Evolutionary conservation across 352 stramenopile genomes (phyloP), one percentile per base, ranked within the genome.

Genomic region (Aphanomyces euteiches): DNA sequence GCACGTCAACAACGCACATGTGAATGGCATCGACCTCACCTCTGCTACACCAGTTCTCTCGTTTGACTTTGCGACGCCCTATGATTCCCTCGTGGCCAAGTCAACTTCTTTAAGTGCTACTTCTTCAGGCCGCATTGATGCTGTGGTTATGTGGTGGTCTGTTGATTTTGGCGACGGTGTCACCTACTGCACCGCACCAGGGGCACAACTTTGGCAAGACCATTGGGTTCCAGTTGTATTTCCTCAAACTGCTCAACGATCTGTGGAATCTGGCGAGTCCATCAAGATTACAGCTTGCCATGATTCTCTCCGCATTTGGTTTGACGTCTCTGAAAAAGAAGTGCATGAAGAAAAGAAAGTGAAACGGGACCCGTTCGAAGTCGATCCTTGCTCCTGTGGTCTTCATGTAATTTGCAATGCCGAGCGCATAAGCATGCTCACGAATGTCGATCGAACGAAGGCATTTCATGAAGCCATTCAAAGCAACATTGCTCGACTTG

Each of bases 141-240:
- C 80, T 17, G 80, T 93, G 6, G 59, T 93, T 10, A 90, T 93
- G 81, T 93, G 85, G 84, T 93, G 85, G 85, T 73, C 82, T 34
- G 82, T 93, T 43, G 82, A 73, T 69, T 92, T 93, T 48, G 79
- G 87, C 59, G 69, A 63, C 0, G 75, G 80, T 2, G 65, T 89
- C 50, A 72, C 87, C 37, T 93, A 93, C 73, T 92, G 81, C 13
- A 92, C 85, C 15, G 71, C 79, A 67, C 80, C 81, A 4, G 79
- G 69, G 4, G 80, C 66, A 57, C 83, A 92, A 69, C 90, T 90
- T 65, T 93, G 85, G 85, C 85, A 93, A 47, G 85, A 93, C 58
- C 84, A 93, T 73, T 93, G 84, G 85, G 84, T 92, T 7, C 82
- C 89, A 47, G 85, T 93, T 19, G 82, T 91, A 0, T 92, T 83